Evolutionary conservation across 2,329 filamentous ascomycete genomes (phyloP), one percentile per base, ranked within the genome.

Genomic region (Ceratocystis destructans): DNA sequence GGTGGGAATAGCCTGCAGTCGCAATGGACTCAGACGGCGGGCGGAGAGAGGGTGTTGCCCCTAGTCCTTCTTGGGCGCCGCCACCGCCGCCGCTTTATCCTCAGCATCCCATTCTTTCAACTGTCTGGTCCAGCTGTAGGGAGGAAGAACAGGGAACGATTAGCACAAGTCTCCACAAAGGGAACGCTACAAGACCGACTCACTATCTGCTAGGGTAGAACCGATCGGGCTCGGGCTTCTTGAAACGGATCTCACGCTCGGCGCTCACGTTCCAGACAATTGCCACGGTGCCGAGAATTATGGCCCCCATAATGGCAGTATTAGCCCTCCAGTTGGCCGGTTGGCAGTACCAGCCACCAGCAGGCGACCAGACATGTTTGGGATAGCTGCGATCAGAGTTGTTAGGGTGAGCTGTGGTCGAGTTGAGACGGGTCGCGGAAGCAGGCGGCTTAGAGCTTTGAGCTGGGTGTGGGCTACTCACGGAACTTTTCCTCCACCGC

Each of bases 311-410:
- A 71, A 94, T 80, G 66, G 87, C 82, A 4, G 94, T 99, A 81
- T 99, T 99, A 73, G 80, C 79, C 76, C 88, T 94, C 94, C 94
- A 99, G 82, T 99, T 99, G 71, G 83, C 81, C 65, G 94, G 94
- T 76, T 96, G 93, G 65, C 87, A 80, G 78, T 99, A 99, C 94
- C 94, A 99, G 78, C 94, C 94, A 83, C 94, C 94, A 70, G 93
- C 82, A 69, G 94, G 94, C 74, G 94, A 97, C 94, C 94, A 99
- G 83, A 99, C 90, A 82, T 99, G 93, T 83, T 96, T 96, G 77
- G 91, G 92, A 79, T 96, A 96, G 74, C 90, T 96, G 73, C 61
- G 37, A 50, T 31, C 64, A 61, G 62, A 69, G 61, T 46, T 61
- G 63, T 68, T 48, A 62, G 69, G 46, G 41, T 31, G 20, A 28